Conservation (phyloP, 345 rosid genomes). For the Physaria fendleri region DNA sequence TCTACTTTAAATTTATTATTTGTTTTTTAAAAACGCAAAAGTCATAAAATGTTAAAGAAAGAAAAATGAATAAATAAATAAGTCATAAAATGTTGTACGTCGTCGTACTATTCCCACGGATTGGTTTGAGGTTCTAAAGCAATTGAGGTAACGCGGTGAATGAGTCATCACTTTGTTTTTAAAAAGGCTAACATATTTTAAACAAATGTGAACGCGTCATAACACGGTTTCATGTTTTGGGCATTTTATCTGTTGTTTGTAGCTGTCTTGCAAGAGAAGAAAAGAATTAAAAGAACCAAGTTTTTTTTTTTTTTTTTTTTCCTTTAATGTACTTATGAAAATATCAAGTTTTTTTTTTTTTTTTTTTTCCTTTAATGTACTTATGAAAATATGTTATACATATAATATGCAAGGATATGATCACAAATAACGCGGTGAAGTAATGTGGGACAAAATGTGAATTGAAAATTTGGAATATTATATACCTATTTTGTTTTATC, state of each 20-base stretch:
- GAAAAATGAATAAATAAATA: no score
- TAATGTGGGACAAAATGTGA: slow-evolving; percentile 27
- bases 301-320: neutral
- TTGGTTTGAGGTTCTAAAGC: neutral
- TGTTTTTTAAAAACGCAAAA: neutral
- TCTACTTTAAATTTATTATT: no score
- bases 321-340: neutral
- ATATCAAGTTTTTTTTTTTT: neutral
- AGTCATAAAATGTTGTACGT: neutral
- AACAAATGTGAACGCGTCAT: slow-evolving; percentile 4
- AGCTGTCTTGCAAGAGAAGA: slow-evolving; percentile 23
- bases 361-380: no score
- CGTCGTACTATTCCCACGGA: neutral
- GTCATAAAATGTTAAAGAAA: no score
- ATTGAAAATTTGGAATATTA: neutral
- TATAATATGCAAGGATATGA: neutral
- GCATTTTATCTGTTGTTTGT: slow-evolving; percentile 17
- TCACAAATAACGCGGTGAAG: slow-evolving; percentile 24
- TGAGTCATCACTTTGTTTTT: neutral
- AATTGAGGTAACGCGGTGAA: neutral
- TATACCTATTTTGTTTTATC: neutral
- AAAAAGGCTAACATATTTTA: neutral
- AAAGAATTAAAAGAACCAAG: neutral
- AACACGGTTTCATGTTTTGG: slow-evolving; percentile 28
- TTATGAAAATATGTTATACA: neutral